Base-by-base conservation (phyloP, 83 land plant species). In the Picea abies region DNA sequence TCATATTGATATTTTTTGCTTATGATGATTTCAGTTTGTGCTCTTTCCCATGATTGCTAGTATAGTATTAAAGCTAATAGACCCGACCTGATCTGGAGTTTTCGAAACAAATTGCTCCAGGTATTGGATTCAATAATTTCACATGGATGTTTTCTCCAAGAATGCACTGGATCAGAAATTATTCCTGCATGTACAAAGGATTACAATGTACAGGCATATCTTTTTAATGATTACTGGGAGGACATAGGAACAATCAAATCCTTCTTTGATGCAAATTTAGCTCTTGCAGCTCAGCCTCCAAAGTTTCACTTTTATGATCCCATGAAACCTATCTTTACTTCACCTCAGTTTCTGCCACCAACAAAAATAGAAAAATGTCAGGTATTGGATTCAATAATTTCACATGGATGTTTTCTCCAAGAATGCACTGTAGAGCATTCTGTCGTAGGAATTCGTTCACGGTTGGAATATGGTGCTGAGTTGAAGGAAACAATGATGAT, bases 401-500 rank as follows among this genome's bases (percentile, higher is more conserved):
- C 92, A 19, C 92, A 90, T 90, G 92, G 92, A 63, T 90, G 92
- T 63, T 90, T 90, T 84, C 83, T 90, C 23, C 73, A 81, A 63
- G 83, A 84, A 20, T 90, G 92, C 79, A 86, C 79, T 62, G 87
- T 90, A 65, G 83, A 64, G 66, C 92, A 86, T 61, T 90, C 92
- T 14, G 20, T 90, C 19, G 83, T 90, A 68, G 92, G 92, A 9
- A 80, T 90, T 62, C 92, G 92, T 25, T 90, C 92, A 35, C 92
- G 92, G 37, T 41, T 90, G 26, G 92, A 90, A n/a, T 67, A 83
- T 82, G 92, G 91, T 19, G 86, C 63, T 22, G 87, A 89, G 39
- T 76, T 90, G 56, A 67, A 90, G 98, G 96, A 95, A 60, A 90
- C 95, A 0, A 89, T 97, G 77, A 90, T 97, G 92, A 88, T 97